Evolutionary conservation across 1,284 basidiomycete genomes (phyloP).

Genomic region (Heterobasidion irregulare): DNA sequence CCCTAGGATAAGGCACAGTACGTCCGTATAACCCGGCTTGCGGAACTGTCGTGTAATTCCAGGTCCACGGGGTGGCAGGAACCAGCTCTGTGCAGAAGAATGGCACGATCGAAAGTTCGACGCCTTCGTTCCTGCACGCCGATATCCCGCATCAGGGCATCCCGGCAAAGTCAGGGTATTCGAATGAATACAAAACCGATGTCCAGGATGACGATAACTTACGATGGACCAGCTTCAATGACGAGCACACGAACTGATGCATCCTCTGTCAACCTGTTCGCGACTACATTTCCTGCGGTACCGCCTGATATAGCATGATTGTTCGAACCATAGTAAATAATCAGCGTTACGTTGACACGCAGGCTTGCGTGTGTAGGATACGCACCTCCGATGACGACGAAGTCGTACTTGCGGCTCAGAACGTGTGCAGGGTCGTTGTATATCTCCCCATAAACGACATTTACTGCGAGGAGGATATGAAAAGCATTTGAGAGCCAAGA

Average conservation of each 20-base stretch:
- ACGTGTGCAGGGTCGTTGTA: background rate
- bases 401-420: conserved; percentile 5
- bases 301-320: conserved; percentile 5
- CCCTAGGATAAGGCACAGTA: conserved; percentile 19
- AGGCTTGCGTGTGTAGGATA: background rate
- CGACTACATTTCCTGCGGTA: conserved; percentile 17
- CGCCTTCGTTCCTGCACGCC: background rate
- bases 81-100: background rate
- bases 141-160: background rate
- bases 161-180: too few relatives aligned
- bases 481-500: background rate
- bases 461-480: background rate
- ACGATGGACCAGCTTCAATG: conserved; percentile 17
- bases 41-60: conserved; percentile 23
- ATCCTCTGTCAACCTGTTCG: conserved; percentile 19
- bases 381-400: conserved; percentile 9
- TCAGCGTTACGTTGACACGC: background rate
- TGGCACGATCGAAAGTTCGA: background rate
- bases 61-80: conserved; percentile 13
- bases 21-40: conserved; percentile 23
- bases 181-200: too few relatives aligned
- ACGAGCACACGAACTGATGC: conserved; percentile 13
- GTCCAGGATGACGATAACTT: background rate
- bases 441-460: background rate
- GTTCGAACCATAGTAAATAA: background rate